These are phyloP conservation scores for Ceratocystis cubensis DNA, from an alignment of 2,329 filamentous ascomycete species.

Conservation along the genomic window DNA sequence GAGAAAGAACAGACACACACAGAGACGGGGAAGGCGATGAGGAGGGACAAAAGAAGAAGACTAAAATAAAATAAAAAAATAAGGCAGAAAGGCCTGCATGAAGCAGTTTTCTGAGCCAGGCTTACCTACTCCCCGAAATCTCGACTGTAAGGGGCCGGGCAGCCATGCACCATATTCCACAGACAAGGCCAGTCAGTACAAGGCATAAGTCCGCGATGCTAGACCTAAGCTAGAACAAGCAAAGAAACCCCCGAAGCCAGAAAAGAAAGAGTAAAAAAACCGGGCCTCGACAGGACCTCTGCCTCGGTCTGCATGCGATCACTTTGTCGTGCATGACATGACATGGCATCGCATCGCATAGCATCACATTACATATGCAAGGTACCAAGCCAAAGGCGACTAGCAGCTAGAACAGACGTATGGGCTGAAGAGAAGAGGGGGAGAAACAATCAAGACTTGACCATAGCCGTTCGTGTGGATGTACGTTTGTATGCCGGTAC, in stretches of 20 bases:
- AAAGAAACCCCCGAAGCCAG: not conserved
- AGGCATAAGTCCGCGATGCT: not conserved
- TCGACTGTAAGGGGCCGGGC: not conserved
- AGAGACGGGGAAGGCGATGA: not conserved
- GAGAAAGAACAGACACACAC: not conserved
- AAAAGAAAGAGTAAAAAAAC: not conserved
- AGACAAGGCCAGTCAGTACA: not conserved
- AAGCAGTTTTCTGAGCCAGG: not conserved
- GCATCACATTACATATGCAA: slow-evolving; percentile 13
- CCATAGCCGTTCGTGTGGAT: not conserved
- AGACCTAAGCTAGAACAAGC: not conserved
- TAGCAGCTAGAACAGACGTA: not conserved
- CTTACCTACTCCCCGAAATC: not conserved
- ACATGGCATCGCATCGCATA: not conserved
- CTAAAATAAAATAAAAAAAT: not conserved
- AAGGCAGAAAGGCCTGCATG: not conserved
- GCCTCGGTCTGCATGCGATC: slow-evolving; percentile 8
- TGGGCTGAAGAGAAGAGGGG: slow-evolving; percentile 2
- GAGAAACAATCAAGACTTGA: not conserved
- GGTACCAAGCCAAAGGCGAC: slow-evolving; percentile 5
- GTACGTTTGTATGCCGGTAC: not conserved
- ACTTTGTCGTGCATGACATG: slow-evolving; percentile 14
- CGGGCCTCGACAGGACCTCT: not conserved
- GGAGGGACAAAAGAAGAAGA: not conserved
- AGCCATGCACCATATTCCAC: not conserved